These are phyloP conservation scores for Phaeosphaeriaceae sp. DNA, from an alignment of 2,329 filamentous ascomycete species.

Conservation along the genomic window DNA sequence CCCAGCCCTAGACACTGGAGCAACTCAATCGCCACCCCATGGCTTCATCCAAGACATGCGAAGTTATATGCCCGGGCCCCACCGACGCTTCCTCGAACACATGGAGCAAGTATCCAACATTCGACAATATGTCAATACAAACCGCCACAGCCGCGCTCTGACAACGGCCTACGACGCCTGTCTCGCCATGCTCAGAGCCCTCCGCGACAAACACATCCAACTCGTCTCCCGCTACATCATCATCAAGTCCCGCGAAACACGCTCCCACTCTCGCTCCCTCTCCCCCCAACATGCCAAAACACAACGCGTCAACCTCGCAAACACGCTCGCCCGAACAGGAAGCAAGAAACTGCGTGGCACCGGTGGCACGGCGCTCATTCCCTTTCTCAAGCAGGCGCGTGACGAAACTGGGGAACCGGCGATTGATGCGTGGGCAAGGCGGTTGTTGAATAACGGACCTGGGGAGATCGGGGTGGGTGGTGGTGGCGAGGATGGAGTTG, in stretches of 20 bases:
- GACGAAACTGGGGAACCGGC: constrained; percentile 96
- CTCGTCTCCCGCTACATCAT: constrained; percentile 97
- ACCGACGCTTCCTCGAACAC: constrained; percentile 86
- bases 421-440: constrained; percentile 69
- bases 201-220: constrained; percentile 94
- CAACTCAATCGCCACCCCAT: constrained; percentile 63
- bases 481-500: constrained; percentile 43
- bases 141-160: constrained; percentile 67
- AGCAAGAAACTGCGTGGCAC: constrained; percentile 78
- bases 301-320: constrained; percentile 65
- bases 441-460: constrained; percentile 62
- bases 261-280: constrained; percentile 67
- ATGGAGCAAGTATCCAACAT: constrained; percentile 84
- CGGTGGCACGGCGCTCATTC: constrained; percentile 90
- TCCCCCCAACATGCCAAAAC: constrained; percentile 58
- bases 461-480: constrained; percentile 28
- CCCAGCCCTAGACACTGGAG: constrained; percentile 50
- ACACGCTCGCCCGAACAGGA: constrained; percentile 43
- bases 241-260: constrained; percentile 78
- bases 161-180: constrained; percentile 89
- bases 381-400: constrained; percentile 93
- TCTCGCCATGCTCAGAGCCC: constrained; percentile 75
- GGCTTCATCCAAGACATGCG: constrained; percentile 99
- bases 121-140: constrained; percentile 75
- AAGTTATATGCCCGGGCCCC: constrained; percentile 92